Percentiles rank a stretch among this genome's conserved stretches.
These are phyloP conservation scores for Candida krabiensis DNA, from an alignment of 805 yeast species.

Conservation along the genomic window DNA sequence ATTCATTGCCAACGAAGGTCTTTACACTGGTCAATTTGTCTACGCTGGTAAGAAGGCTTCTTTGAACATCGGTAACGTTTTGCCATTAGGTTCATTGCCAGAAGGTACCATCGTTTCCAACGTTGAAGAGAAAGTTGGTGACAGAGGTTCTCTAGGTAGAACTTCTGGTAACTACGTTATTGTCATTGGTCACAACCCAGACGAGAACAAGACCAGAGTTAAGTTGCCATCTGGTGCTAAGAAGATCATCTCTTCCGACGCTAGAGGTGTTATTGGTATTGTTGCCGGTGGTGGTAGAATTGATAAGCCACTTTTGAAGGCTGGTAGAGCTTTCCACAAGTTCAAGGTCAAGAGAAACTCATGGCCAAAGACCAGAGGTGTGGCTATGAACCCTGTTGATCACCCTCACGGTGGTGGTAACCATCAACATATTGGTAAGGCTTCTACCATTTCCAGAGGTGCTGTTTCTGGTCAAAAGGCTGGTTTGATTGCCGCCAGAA, in stretches of 20 bases:
- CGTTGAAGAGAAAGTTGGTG: conserved; percentile 98
- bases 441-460: conserved; percentile 98
- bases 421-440: conserved; percentile 99
- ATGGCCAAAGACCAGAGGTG: conserved; percentile 99
- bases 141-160: conserved; percentile 99
- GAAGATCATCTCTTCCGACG: conserved; percentile 92
- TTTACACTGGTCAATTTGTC: conserved; percentile 98
- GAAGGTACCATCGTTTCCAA: conserved; percentile 99
- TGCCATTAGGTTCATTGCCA: conserved; percentile 96
- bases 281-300: conserved; percentile 99
- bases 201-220: conserved; percentile 98
- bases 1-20: conserved; percentile 99
- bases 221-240: conserved; percentile 99
- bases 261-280: conserved; percentile 99
- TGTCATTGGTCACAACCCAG: conserved; percentile 99
- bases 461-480: conserved; percentile 99
- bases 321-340: conserved; percentile 99
- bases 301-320: conserved; percentile 99
- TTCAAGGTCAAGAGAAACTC: conserved; percentile 99
- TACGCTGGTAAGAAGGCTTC: conserved; percentile 99
- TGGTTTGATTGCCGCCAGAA: conserved; percentile 99
- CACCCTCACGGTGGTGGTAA: conserved; percentile 99
- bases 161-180: conserved; percentile 99
- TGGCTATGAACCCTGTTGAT: conserved; percentile 99
- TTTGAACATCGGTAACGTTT: conserved; percentile 93